These are phyloP conservation scores for Metroxylon sagu DNA, from an alignment of 176 grass and related monocot species.

Conservation along the genomic window DNA sequence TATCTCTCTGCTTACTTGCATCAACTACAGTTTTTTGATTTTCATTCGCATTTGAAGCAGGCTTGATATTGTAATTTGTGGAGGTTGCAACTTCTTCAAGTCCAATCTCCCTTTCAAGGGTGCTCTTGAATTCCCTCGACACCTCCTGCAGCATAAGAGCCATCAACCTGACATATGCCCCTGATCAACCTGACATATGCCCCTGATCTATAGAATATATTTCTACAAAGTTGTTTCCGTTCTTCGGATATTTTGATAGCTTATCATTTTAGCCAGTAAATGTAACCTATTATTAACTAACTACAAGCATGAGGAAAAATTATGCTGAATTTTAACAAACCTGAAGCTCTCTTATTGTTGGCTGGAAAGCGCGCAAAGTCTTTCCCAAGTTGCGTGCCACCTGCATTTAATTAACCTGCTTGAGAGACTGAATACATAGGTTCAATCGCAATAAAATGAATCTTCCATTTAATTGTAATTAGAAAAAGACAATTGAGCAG, in stretches of 20 bases:
- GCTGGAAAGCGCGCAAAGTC: constrained; percentile 87
- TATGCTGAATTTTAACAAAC: constrained; percentile 18
- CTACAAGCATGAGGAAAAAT: too few species aligned
- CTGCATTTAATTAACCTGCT: constrained; percentile 28
- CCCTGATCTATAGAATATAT: not conserved
- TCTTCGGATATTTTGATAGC: too few species aligned
- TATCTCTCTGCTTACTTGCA: constrained; percentile 44
- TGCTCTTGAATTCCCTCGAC: constrained; percentile 94
- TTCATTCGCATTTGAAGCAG: constrained; percentile 26
- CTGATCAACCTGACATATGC: constrained; percentile 6
- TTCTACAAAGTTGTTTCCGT: too few species aligned
- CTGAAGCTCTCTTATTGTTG: constrained; percentile 91
- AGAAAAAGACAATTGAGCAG: too few species aligned
- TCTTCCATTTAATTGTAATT: not conserved
- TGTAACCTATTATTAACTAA: too few species aligned
- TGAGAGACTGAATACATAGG: too few species aligned
- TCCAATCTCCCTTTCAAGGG: constrained; percentile 87
- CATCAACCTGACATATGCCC: constrained; percentile 12
- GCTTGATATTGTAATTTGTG: constrained; percentile 33
- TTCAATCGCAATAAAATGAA: not conserved
- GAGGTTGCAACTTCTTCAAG: constrained; percentile 66
- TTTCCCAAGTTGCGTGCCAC: constrained; percentile 84
- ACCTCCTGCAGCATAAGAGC: constrained; percentile 50
- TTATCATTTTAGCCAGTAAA: too few species aligned
- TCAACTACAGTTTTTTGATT: constrained; percentile 34